A percentile compares a stretch with the other conserved stretches of the same genome.
These are phyloP conservation scores for Chlorella sp. DNA, from an alignment of 139 green algal genomes.

Conservation along the genomic window DNA sequence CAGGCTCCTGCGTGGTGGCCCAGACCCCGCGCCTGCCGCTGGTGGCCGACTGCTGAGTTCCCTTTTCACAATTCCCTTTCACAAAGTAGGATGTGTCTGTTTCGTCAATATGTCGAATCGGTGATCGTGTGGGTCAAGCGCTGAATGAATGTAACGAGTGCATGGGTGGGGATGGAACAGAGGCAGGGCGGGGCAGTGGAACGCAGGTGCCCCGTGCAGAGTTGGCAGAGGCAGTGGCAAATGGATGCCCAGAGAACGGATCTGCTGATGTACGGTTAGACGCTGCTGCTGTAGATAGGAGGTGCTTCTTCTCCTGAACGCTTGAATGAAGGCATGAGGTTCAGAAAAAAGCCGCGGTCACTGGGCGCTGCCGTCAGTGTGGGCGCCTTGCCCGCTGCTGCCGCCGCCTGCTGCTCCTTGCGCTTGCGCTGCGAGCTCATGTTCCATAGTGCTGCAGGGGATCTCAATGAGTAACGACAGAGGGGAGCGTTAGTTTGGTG, in stretches of 20 bases:
- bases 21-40: conserved; percentile 76
- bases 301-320: not conserved
- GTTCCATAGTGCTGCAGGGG: not conserved
- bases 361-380: not conserved
- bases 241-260: too few relatives aligned
- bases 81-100: too few relatives aligned
- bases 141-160: too few relatives aligned
- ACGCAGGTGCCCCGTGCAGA: too few relatives aligned
- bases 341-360: conserved; percentile 36
- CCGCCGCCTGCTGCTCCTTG: not conserved
- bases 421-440: conserved; percentile 6
- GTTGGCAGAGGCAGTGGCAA: too few relatives aligned
- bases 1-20: conserved; percentile 75
- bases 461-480: not conserved
- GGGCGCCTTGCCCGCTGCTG: not conserved
- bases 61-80: too few relatives aligned
- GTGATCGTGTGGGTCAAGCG: too few relatives aligned
- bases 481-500: not conserved
- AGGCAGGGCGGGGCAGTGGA: too few relatives aligned
- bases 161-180: too few relatives aligned
- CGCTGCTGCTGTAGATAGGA: too few relatives aligned
- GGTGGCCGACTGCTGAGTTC: conserved; percentile 52
- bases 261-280: too few relatives aligned
- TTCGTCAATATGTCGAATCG: too few relatives aligned
- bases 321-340: conserved; percentile 36